Conservation (phyloP, 108 stramenopile species). For the Skeletonema marinoi region DNA sequence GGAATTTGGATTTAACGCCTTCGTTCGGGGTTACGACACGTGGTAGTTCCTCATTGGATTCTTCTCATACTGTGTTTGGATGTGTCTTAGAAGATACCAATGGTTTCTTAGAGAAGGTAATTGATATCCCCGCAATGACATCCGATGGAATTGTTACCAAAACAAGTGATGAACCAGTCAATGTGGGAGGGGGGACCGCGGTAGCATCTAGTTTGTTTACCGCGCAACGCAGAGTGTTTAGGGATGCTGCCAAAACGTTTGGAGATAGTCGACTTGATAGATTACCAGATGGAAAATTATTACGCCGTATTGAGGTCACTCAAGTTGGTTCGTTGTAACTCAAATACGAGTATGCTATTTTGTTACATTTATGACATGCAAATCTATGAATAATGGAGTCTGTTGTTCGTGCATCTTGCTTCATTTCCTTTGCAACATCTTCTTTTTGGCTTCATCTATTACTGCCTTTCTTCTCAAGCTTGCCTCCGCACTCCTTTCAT, state of each 20-base stretch:
- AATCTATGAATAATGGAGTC: neutral
- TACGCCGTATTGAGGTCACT: slow-evolving; percentile 83
- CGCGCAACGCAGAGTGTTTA: slow-evolving; percentile 79
- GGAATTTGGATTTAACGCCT: slow-evolving; percentile 67
- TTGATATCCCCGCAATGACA: slow-evolving; percentile 62
- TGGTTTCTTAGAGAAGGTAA: slow-evolving; percentile 58
- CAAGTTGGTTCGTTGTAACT: slow-evolving; percentile 63
- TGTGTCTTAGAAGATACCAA: slow-evolving; percentile 58
- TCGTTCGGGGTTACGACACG: slow-evolving; percentile 85
- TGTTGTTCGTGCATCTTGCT: neutral
- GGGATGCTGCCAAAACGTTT: slow-evolving; percentile 77
- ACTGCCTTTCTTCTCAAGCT: neutral
- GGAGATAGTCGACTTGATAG: slow-evolving; percentile 79
- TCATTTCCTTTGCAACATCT: neutral
- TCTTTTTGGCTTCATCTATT: neutral
- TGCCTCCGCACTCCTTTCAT: neutral
- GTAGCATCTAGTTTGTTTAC: slow-evolving; percentile 71
- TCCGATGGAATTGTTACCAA: slow-evolving; percentile 40
- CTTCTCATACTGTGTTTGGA: slow-evolving; percentile 82
- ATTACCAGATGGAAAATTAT: slow-evolving; percentile 79
- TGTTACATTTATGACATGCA: neutral
- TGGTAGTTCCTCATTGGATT: slow-evolving; percentile 56
- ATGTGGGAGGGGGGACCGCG: slow-evolving; percentile 17
- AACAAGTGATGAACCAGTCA: slow-evolving; percentile 11
- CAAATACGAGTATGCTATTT: neutral